A percentile compares a stretch with the other conserved stretches of the same genome.
phyloP scores from a whole-genome alignment of 352 stramenopile genomes.

The Phytophthora pini region DNA sequence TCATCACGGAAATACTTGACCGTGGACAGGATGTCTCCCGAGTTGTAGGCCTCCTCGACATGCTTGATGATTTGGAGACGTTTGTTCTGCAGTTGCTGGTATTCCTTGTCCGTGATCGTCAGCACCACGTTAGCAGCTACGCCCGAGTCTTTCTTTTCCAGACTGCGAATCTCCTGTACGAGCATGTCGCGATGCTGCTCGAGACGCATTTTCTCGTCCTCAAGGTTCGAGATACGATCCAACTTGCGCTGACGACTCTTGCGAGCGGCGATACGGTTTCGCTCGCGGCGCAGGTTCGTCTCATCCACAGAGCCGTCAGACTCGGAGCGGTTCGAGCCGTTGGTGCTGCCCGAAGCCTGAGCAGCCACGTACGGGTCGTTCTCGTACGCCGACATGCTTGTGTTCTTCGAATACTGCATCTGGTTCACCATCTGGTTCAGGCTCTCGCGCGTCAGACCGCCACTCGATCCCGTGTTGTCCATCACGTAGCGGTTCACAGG shows the following conservation, averaged over 20 bases:
- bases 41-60: constrained; percentile 84
- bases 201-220: constrained; percentile 89
- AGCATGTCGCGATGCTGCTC: constrained; percentile 89
- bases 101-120: constrained; percentile 84
- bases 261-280: constrained; percentile 84
- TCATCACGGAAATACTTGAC: constrained; percentile 88
- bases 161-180: constrained; percentile 83
- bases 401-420: constrained; percentile 56
- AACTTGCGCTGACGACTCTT: constrained; percentile 88
- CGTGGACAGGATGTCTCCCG: constrained; percentile 75
- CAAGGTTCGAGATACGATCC: constrained; percentile 86
- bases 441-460: constrained; percentile 61
- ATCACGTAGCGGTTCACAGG: constrained; percentile 54
- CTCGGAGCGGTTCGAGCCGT: constrained; percentile 74
- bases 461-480: constrained; percentile 20
- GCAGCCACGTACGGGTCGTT: constrained; percentile 67
- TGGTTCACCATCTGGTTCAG: constrained; percentile 59
- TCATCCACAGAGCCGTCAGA: constrained; percentile 78
- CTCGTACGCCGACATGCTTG: constrained; percentile 57
- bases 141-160: constrained; percentile 81
- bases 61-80: constrained; percentile 86
- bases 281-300: constrained; percentile 81
- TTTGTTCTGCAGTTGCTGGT: constrained; percentile 74
- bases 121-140: constrained; percentile 50
- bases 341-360: constrained; percentile 51